These are phyloP conservation scores for Spathaspora sp. DNA, from an alignment of 805 yeast species.

Conservation along the genomic window DNA sequence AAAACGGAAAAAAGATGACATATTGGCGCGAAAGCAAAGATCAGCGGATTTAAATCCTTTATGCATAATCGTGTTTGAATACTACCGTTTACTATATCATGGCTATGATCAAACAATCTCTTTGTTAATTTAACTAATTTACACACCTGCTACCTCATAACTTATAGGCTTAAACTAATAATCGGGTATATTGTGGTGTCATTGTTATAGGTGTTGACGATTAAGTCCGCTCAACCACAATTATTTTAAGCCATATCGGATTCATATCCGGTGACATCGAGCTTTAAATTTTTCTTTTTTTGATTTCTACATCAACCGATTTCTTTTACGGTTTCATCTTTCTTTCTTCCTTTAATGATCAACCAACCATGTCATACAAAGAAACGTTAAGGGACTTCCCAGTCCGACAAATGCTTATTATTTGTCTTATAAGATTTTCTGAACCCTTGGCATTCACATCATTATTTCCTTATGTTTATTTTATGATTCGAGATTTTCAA, in stretches of 20 bases:
- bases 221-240: neutral
- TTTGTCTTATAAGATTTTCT: slow-evolving; percentile 44
- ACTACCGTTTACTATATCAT: no score
- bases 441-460: slow-evolving; percentile 43
- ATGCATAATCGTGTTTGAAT: no score
- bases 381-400: slow-evolving; percentile 54
- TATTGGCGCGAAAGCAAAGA: no score
- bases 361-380: slow-evolving; percentile 18
- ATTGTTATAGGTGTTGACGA: no score
- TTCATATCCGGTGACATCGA: neutral
- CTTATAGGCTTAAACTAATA: no score
- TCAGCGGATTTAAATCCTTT: no score
- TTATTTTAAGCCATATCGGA: neutral
- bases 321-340: neutral
- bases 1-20: no score
- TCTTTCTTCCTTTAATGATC: neutral
- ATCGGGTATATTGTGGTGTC: no score
- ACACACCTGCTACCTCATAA: no score
- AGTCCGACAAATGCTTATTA: slow-evolving; percentile 39
- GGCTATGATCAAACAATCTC: no score
- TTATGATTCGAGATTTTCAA: slow-evolving; percentile 20
- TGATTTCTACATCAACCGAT: neutral
- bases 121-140: no score
- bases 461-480: slow-evolving; percentile 25
- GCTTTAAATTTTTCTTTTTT: neutral